Evolutionary conservation across 2,329 filamentous ascomycete species (phyloP).

Genomic region (Fusarium acutatum): DNA sequence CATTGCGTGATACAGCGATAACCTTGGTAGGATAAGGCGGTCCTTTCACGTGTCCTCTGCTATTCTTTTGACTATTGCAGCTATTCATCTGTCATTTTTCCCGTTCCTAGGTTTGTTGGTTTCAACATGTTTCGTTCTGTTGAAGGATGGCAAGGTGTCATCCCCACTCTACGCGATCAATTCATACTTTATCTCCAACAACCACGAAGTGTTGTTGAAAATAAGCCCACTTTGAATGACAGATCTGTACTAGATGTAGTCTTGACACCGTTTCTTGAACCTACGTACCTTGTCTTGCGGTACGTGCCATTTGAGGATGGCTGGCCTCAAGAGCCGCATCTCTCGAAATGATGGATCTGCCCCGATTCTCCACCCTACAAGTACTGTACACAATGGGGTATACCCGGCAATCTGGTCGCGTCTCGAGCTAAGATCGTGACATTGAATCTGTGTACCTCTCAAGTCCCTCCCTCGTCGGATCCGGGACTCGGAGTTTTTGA

Average conservation of each 20-base stretch:
- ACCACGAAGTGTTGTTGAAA: not conserved
- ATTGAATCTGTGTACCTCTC: conserved; percentile 39
- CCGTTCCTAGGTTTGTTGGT: not conserved
- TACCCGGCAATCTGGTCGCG: conserved; percentile 41
- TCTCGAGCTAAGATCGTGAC: conserved; percentile 44
- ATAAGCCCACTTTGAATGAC: not conserved
- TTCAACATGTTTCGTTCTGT: not conserved
- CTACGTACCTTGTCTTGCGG: conserved; percentile 14
- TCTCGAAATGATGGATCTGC: conserved; percentile 38
- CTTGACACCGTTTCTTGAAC: conserved; percentile 9
- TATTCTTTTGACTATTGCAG: not conserved
- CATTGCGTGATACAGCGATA: not conserved
- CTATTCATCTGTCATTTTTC: not conserved
- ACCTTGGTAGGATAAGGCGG: not conserved
- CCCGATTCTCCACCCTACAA: conserved; percentile 39
- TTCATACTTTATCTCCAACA: conserved; percentile 1
- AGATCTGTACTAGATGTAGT: not conserved
- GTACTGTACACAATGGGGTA: conserved; percentile 40
- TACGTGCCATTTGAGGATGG: conserved; percentile 26
- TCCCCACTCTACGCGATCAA: conserved; percentile 12
- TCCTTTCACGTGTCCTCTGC: not conserved
- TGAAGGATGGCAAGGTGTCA: not conserved
- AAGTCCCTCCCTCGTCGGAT: conserved; percentile 38
- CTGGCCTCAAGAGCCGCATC: conserved; percentile 42
- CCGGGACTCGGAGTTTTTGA: conserved; percentile 18